Percentiles rank a stretch among this genome's conserved stretches.
These are phyloP conservation scores for Trichodelitschia bisporula DNA, from an alignment of 495 filamentous ascomycete species.

Conservation along the genomic window DNA sequence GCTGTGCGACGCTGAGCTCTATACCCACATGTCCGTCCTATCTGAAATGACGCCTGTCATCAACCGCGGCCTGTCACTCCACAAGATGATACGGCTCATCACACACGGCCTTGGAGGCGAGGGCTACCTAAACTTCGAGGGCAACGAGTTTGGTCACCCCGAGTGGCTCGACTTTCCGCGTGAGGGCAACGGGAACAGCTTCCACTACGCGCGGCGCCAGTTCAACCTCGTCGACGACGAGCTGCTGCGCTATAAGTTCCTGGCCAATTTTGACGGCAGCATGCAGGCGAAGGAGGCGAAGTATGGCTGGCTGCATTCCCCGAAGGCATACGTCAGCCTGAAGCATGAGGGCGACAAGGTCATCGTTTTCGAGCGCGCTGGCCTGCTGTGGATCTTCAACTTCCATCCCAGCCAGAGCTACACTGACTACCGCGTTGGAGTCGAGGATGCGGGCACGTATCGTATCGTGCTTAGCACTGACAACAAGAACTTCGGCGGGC, in stretches of 20 bases:
- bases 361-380: slow-evolving; percentile 82
- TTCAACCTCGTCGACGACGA: slow-evolving; percentile 77
- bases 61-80: slow-evolving; percentile 68
- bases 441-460: slow-evolving; percentile 69
- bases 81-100: slow-evolving; percentile 91
- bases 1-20: slow-evolving; percentile 91
- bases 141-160: slow-evolving; percentile 95
- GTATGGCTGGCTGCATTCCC: slow-evolving; percentile 75
- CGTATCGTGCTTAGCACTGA: slow-evolving; percentile 71
- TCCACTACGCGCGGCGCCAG: slow-evolving; percentile 90
- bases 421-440: slow-evolving; percentile 75
- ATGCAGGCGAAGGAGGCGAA: slow-evolving; percentile 76
- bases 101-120: slow-evolving; percentile 91
- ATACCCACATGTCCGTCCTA: slow-evolving; percentile 86
- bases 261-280: slow-evolving; percentile 79
- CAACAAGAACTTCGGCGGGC: slow-evolving; percentile 50
- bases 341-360: slow-evolving; percentile 93
- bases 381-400: slow-evolving; percentile 86
- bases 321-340: slow-evolving; percentile 75
- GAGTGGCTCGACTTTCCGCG: slow-evolving; percentile 99
- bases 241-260: slow-evolving; percentile 68
- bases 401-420: slow-evolving; percentile 77
- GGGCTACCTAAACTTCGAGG: slow-evolving; percentile 95
- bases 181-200: slow-evolving; percentile 81
- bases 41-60: slow-evolving; percentile 71